Percentiles rank a stretch among this genome's conserved stretches.
Evolutionary conservation across 1,139 yeast genomes (phyloP).

Genomic region (Candida smagusa): DNA sequence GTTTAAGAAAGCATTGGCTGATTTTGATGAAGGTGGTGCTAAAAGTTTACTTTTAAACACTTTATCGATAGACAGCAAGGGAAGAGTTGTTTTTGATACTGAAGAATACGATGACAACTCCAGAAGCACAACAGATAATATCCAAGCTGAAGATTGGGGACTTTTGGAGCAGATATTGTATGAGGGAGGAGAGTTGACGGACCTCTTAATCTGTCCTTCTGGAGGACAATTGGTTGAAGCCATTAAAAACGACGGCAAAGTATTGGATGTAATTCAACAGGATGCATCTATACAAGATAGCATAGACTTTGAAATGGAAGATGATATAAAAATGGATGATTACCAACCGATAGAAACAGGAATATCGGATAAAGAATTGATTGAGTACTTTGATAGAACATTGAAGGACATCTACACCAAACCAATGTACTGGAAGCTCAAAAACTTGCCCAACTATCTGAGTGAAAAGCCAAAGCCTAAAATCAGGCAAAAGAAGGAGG

Average conservation of each 20-base stretch:
- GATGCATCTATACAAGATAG: too few species aligned
- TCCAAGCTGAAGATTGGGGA: conserved; percentile 1
- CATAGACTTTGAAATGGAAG: too few species aligned
- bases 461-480: conserved; percentile 1
- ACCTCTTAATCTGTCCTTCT: conserved; percentile 58
- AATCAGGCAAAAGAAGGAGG: conserved; percentile 16
- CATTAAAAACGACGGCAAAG: conserved; percentile 53
- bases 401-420: conserved; percentile 1
- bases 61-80: conserved; percentile 52
- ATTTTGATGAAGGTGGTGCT: conserved; percentile 94
- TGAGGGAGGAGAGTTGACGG: conserved; percentile 31
- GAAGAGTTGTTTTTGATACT: conserved; percentile 50
- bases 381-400: conserved; percentile 10
- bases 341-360: too few species aligned
- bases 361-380: conserved; percentile 4
- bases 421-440: conserved; percentile 5
- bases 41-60: conserved; percentile 76
- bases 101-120: not conserved
- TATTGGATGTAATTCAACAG: conserved; percentile 14
- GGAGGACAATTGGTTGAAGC: conserved; percentile 54
- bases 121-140: not conserved
- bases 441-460: conserved; percentile 1
- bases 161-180: conserved; percentile 22
- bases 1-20: conserved; percentile 83
- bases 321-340: too few species aligned